A percentile compares a stretch with the other conserved stretches of the same genome.
Evolutionary conservation across 1,284 basidiomycete genomes (phyloP).

Genomic region (Inonotus hispidus): DNA sequence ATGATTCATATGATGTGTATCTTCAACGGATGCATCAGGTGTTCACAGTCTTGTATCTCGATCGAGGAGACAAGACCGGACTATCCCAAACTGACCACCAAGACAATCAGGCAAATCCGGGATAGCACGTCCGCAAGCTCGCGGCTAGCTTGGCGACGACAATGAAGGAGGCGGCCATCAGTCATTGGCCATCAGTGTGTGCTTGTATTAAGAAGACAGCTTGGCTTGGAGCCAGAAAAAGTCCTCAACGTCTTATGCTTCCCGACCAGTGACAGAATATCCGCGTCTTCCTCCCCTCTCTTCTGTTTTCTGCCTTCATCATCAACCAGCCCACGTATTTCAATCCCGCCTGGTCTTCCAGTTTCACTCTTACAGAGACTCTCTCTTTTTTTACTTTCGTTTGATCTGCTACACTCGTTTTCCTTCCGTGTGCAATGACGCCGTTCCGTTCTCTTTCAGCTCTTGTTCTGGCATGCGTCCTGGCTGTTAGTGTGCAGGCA

Average conservation of each 20-base stretch:
- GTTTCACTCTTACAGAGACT: background rate
- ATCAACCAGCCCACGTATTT: background rate
- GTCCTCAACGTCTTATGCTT: background rate
- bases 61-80: background rate
- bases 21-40: background rate
- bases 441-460: conserved; percentile 9
- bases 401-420: conserved; percentile 6
- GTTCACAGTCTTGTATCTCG: background rate
- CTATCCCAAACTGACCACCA: background rate
- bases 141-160: conserved; percentile 6
- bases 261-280: background rate
- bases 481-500: conserved; percentile 4
- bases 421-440: conserved; percentile 1
- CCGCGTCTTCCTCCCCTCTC: no score
- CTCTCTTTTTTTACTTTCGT: background rate
- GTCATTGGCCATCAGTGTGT: background rate
- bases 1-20: background rate
- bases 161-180: background rate
- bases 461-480: conserved; percentile 7
- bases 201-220: background rate
- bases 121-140: background rate
- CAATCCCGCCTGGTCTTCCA: background rate
- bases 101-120: background rate
- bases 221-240: conserved; percentile 1
- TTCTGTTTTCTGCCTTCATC: background rate